These are phyloP conservation scores for Lactuca saligna DNA, from an alignment of 129 eudicot species.

Conservation along the genomic window DNA sequence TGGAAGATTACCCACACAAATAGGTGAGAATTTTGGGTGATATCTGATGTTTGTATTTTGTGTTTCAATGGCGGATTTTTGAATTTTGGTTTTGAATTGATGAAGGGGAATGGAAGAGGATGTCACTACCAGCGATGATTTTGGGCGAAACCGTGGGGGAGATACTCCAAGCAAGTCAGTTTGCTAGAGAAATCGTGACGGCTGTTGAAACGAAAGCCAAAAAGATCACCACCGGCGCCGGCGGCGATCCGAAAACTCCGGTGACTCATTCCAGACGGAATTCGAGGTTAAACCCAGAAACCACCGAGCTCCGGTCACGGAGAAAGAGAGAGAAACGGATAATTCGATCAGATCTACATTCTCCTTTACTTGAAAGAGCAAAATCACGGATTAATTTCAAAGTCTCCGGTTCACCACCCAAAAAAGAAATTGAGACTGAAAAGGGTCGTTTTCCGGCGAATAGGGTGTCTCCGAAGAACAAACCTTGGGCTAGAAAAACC, in stretches of 20 bases:
- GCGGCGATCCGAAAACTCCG: conserved; percentile 85
- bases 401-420: conserved; percentile 45
- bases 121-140: conserved; percentile 95
- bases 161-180: conserved; percentile 70
- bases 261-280: conserved; percentile 34
- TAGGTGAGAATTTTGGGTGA: conserved; percentile 35
- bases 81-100: conserved; percentile 5
- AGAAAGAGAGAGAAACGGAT: conserved; percentile 70
- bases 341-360: conserved; percentile 38
- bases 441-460: conserved; percentile 54
- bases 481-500: conserved; percentile 87
- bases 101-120: conserved; percentile 79
- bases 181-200: conserved; percentile 56
- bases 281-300: conserved; percentile 47
- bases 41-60: background rate
- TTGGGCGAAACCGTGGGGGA: conserved; percentile 85
- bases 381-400: conserved; percentile 76
- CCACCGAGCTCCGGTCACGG: conserved; percentile 54
- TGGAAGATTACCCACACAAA: conserved; percentile 60
- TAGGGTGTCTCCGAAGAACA: conserved; percentile 79
- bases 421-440: conserved; percentile 50
- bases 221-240: conserved; percentile 3
- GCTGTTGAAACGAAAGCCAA: conserved; percentile 36
- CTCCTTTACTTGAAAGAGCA: conserved; percentile 64
- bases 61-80: background rate